Base-by-base conservation (phyloP, 257 asterid species). In the Euphrasia confusa region DNA sequence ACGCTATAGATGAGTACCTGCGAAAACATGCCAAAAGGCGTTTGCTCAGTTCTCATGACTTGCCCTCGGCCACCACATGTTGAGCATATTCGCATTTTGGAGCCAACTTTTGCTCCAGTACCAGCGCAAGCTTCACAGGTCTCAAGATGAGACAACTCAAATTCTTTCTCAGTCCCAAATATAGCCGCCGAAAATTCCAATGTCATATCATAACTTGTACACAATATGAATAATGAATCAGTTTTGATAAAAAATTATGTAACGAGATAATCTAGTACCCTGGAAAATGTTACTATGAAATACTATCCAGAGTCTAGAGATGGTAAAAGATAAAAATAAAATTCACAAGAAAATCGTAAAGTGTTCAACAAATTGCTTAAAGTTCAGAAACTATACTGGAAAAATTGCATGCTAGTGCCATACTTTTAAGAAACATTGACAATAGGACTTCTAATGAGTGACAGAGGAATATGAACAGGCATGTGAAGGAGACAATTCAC, bases 61-160 rank as follows among this genome's bases (percentile, higher is more conserved):
- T 93, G 99, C 65, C 99, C 97, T 77, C 94, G 81, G 75, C 99
- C 99, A 28, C 99, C 97, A 72, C 97, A 93, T 44, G 97, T 87
- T 45, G 99, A 85, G 75, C 96, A 93, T 68, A 93, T 85, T 71
- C 96, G 86, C 99, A 79, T 87, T 82, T 84, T 93, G 64, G 99
- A 76, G 74, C 97, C 99, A 61, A 70, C 77, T 76, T 89, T 89
- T 74, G 99, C 95, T 75, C 99, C 99, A 74, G 92, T 82, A 63
- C 97, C 97, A 71, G 76, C 78, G 83, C 97, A 93, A 67, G 69
- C 80, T 27, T 81, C 97, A 69, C 99, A 93, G 56, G 92, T 81
- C 77, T 93, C 97, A 62, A 89, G 99, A 79, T 93, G 99, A 62
- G 95, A 81, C 70, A 89, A 76, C 78, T 72, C 96, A 48, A 93